Evolutionary conservation across 2,329 filamentous ascomycete genomes (phyloP).

Genomic region (Diaporthe citrichinensis): DNA sequence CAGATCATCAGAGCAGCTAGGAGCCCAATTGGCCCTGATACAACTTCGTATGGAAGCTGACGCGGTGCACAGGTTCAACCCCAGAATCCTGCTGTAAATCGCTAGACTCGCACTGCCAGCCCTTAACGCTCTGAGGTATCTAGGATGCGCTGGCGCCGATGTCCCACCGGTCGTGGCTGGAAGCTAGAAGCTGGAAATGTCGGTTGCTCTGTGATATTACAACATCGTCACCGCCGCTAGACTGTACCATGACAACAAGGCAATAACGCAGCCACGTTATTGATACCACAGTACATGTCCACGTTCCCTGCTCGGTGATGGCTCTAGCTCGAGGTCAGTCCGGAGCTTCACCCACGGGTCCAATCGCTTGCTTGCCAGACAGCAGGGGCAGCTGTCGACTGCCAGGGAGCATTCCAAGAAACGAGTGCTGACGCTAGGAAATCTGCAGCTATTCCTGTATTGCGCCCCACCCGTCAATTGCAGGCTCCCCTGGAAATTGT

Average conservation of each 20-base stretch:
- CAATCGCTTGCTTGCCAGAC: slow-evolving; percentile 28
- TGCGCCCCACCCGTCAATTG: not conserved
- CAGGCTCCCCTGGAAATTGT: not conserved
- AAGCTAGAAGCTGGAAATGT: slow-evolving; percentile 6
- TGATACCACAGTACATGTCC: not conserved
- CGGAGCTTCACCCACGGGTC: slow-evolving; percentile 14
- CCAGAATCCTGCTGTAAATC: not conserved
- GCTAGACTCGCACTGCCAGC: not conserved
- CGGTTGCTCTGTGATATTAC: slow-evolving; percentile 1
- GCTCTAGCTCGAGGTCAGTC: slow-evolving; percentile 17
- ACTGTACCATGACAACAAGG: not conserved
- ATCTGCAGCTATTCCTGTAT: slow-evolving; percentile 23
- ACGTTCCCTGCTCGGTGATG: not conserved
- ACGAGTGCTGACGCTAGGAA: slow-evolving; percentile 13
- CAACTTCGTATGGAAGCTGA: slow-evolving; percentile 22
- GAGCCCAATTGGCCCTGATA: not conserved
- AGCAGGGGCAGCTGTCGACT: slow-evolving; percentile 23
- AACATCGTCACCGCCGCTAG: slow-evolving; percentile 12
- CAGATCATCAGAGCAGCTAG: slow-evolving; percentile 23
- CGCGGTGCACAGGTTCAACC: slow-evolving; percentile 28
- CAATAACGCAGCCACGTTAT: slow-evolving; percentile 1
- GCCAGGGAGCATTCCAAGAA: slow-evolving; percentile 30
- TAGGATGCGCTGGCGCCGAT: not conserved
- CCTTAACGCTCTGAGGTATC: not conserved
- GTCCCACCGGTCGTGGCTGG: not conserved